Conservation (phyloP, 495 filamentous ascomycete species). For the Bacidia gigantensis region DNA sequence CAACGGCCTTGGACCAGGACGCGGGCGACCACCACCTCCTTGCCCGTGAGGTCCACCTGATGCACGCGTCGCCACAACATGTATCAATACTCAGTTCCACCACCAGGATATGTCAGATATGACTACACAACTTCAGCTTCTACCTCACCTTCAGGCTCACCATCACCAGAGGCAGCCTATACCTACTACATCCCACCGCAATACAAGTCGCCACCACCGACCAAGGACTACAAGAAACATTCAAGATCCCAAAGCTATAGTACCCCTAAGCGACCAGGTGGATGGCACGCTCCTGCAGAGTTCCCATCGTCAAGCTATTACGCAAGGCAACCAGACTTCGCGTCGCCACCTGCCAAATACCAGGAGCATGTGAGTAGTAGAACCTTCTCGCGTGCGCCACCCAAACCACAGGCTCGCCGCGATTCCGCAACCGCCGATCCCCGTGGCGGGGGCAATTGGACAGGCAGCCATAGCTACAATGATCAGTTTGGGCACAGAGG, state of each 20-base stretch:
- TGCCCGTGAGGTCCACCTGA: constrained; percentile 9
- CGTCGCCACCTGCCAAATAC: constrained; percentile 33
- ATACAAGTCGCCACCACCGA: constrained; percentile 16
- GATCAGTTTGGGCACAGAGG: background rate
- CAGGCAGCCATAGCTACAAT: constrained; percentile 4
- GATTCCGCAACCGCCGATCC: constrained; percentile 24
- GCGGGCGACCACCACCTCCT: constrained; percentile 13
- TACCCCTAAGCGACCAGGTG: constrained; percentile 22
- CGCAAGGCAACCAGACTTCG: constrained; percentile 34
- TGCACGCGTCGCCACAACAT: constrained; percentile 23
- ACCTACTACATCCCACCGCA: constrained; percentile 16
- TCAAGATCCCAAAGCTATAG: constrained; percentile 15
- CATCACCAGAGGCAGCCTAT: constrained; percentile 15
- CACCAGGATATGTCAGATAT: constrained; percentile 35
- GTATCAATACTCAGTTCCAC: constrained; percentile 39
- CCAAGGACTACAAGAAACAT: constrained; percentile 13
- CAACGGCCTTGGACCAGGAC: constrained; percentile 8
- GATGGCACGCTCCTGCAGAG: constrained; percentile 27
- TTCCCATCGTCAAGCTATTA: constrained; percentile 29
- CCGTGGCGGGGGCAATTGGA: constrained; percentile 24
- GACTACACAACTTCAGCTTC: constrained; percentile 38
- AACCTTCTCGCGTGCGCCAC: constrained; percentile 27
- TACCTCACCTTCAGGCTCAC: constrained; percentile 29
- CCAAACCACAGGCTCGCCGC: constrained; percentile 22
- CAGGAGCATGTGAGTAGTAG: constrained; percentile 49